Conservation (phyloP, 2,329 filamentous ascomycete genomes). For the Penicillium oxalicum region DNA sequence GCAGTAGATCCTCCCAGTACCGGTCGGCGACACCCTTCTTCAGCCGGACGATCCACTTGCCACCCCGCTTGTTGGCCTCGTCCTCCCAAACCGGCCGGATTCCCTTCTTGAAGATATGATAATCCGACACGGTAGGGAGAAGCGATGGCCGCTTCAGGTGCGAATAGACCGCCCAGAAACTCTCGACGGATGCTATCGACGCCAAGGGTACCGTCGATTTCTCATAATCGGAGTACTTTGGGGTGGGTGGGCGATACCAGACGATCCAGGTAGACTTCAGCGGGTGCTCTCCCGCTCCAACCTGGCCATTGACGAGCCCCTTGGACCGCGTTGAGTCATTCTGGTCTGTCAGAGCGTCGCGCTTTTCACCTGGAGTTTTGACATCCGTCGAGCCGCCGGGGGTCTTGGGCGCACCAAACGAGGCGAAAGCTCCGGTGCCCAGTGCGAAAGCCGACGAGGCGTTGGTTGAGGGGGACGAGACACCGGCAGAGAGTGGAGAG, state of each 20-base stretch:
- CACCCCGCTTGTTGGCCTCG: slow-evolving; percentile 89
- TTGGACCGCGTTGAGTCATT: slow-evolving; percentile 35
- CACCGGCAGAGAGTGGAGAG: slow-evolving; percentile 61
- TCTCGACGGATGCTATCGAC: slow-evolving; percentile 72
- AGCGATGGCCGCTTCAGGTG: slow-evolving; percentile 85
- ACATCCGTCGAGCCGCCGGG: slow-evolving; percentile 75
- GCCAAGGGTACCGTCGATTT: slow-evolving; percentile 89
- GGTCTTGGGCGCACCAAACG: slow-evolving; percentile 90
- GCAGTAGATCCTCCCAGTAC: slow-evolving; percentile 91
- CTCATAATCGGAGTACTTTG: slow-evolving; percentile 97
- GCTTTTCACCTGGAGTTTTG: slow-evolving; percentile 59
- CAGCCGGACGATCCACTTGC: slow-evolving; percentile 94
- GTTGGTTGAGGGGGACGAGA: slow-evolving; percentile 68
- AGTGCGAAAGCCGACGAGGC: slow-evolving; percentile 88
- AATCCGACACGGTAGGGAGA: slow-evolving; percentile 89
- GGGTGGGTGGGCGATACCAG: slow-evolving; percentile 94
- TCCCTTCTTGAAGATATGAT: slow-evolving; percentile 95
- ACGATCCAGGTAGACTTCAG: slow-evolving; percentile 89
- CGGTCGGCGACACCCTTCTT: slow-evolving; percentile 97
- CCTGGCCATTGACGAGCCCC: slow-evolving; percentile 34
- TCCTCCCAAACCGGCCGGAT: slow-evolving; percentile 98
- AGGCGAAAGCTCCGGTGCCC: slow-evolving; percentile 91
- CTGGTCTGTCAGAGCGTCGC: slow-evolving; percentile 47
- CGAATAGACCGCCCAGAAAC: slow-evolving; percentile 83
- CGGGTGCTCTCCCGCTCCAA: slow-evolving; percentile 45